Evolutionary conservation across 805 yeast species (phyloP).

Genomic region (Nadsonia fulvescens): DNA sequence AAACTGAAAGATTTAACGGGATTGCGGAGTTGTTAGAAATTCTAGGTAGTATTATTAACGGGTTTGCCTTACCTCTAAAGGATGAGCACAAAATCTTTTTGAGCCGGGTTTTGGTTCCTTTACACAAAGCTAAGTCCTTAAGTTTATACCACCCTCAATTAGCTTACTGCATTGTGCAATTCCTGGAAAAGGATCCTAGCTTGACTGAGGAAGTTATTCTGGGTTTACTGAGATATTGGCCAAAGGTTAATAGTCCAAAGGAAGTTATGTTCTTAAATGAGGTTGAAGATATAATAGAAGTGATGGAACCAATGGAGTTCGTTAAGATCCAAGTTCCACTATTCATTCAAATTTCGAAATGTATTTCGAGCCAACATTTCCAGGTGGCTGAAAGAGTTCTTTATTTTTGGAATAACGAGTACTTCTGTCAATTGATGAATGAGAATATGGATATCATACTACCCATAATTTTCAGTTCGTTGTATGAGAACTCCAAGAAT

Average conservation of each 20-base stretch:
- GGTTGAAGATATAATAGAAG: conserved; percentile 91
- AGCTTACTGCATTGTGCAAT: conserved; percentile 93
- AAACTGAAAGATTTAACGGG: conserved; percentile 91
- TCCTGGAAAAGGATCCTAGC: conserved; percentile 81
- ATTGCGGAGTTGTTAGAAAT: conserved; percentile 88
- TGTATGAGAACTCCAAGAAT: conserved; percentile 63
- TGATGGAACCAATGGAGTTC: conserved; percentile 85
- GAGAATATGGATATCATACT: conserved; percentile 77
- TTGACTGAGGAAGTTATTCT: conserved; percentile 91
- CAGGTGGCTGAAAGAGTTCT: conserved; percentile 93
- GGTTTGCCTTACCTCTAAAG: conserved; percentile 90
- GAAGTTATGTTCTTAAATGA: conserved; percentile 93
- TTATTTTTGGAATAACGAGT: conserved; percentile 88
- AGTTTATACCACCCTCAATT: conserved; percentile 90
- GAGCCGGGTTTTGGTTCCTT: conserved; percentile 70
- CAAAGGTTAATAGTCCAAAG: conserved; percentile 83
- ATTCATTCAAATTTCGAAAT: conserved; percentile 83
- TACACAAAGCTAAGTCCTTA: conserved; percentile 80
- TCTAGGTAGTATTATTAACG: conserved; percentile 89
- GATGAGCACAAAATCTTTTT: conserved; percentile 91
- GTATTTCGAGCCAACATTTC: conserved; percentile 88
- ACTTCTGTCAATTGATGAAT: conserved; percentile 73
- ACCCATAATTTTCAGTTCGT: conserved; percentile 79
- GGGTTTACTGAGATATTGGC: conserved; percentile 92
- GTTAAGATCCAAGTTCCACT: conserved; percentile 81